Evolutionary conservation across 1,284 basidiomycete genomes (phyloP), one percentile per base, ranked within the genome.

Genomic region (Trichosporon sp.): DNA sequence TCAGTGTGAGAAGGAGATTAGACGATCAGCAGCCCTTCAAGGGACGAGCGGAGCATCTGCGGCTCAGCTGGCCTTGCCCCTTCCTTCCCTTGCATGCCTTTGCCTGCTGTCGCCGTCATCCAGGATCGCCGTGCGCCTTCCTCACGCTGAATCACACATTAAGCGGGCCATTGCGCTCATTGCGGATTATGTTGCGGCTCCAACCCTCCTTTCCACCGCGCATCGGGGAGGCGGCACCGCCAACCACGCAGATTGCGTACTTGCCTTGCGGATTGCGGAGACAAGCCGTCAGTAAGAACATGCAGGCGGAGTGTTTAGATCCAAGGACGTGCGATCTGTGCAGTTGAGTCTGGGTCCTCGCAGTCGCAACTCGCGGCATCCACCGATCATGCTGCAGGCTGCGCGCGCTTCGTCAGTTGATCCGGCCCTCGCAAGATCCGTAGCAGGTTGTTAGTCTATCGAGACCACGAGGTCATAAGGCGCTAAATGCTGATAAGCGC

Each of bases 301-400:
- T 11, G 38, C 38, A 40, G 38, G 10, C 11, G 51, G 19, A 4
- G 4, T 61, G 31, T 35, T 11, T 35, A 35, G 56, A 35, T 61
- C 56, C 31, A 61, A 61, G 56, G 56, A 31, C 26, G 26, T 61
- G 56, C 56, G 31, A 61, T 35, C 56, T 32, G 31, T 61, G 56
- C 56, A 31, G 10, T 2, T 26, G 19, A 56, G 51, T 56, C 51
- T 31, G 26, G 51, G 51, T 56, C 51, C 26, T 31, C 26, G 19
- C 51, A 4, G 26, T 56, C 19, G 21, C 51, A 31, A 11, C 51
- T 31, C 51, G 51, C 51, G 26, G 51, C n/a, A 19, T 10, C 6
- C 7, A 6, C 8, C 26, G 51, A 21, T 31, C 19, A n/a, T 6
- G 7, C 8, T 12, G 43, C 35, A 37, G 48, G 4, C n/a, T 21